These are phyloP conservation scores for Diaporthe australafricana DNA, from an alignment of 2,329 filamentous ascomycete species.

Conservation along the genomic window DNA sequence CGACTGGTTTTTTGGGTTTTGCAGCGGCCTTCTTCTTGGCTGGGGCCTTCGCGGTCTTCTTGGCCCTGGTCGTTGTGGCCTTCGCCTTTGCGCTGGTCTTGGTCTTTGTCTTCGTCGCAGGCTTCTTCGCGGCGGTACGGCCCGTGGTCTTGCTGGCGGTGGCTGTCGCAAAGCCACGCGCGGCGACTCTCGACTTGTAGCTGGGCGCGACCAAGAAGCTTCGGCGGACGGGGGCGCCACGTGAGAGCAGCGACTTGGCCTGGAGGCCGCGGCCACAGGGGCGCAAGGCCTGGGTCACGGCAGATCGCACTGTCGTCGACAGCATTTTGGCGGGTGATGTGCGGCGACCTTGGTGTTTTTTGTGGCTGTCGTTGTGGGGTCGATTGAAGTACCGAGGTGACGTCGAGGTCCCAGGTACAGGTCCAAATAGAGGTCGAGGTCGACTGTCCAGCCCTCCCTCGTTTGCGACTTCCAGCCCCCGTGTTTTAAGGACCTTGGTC, in stretches of 20 bases:
- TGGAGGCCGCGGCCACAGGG: conserved; percentile 21
- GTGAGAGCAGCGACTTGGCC: conserved; percentile 32
- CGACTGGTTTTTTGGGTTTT: conserved; percentile 40
- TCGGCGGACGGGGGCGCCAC: conserved; percentile 28
- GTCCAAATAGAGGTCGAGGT: conserved; percentile 21
- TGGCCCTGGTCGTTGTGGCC: conserved; percentile 33
- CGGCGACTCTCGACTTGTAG: conserved; percentile 31
- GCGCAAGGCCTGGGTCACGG: conserved; percentile 32
- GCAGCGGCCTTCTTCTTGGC: conserved; percentile 35
- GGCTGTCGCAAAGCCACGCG: conserved; percentile 39
- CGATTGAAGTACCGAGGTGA: conserved; percentile 12
- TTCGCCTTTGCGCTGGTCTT: conserved; percentile 40
- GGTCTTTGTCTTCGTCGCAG: conserved; percentile 41
- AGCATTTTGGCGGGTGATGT: conserved; percentile 26
- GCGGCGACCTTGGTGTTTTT: neutral
- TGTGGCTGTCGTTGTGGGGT: conserved; percentile 15
- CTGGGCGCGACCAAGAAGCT: conserved; percentile 34
- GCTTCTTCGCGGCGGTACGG: conserved; percentile 41
- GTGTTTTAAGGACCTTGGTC: conserved; percentile 27
- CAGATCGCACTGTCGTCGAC: conserved; percentile 26
- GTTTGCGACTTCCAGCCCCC: conserved; percentile 16
- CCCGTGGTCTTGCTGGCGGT: conserved; percentile 32
- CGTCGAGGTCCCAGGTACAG: conserved; percentile 20
- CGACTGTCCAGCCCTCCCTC: neutral
- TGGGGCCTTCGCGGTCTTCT: conserved; percentile 42